Evolutionary conservation across 768 basidiomycete species (phyloP).

Genomic region (Pholiota conissans): DNA sequence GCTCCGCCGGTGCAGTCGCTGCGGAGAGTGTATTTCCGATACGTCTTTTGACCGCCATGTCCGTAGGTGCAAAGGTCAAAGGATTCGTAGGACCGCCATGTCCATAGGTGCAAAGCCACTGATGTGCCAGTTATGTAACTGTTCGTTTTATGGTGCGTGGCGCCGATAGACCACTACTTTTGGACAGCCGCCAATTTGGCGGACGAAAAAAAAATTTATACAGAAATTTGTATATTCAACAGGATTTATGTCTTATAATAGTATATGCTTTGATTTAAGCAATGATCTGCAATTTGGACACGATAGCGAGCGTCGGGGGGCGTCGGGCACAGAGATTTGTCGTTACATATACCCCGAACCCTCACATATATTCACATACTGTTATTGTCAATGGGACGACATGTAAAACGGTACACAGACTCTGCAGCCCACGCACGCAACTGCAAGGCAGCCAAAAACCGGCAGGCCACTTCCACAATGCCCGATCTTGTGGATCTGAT

Average conservation of each 20-base stretch:
- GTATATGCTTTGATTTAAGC: neutral
- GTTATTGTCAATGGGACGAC: neutral
- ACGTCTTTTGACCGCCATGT: too few species aligned
- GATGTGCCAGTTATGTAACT: too few species aligned
- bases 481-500: neutral
- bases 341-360: too few species aligned
- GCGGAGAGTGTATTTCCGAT: too few species aligned
- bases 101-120: too few species aligned
- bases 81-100: too few species aligned
- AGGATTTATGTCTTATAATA: neutral
- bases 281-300: too few species aligned
- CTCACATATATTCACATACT: neutral
- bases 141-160: neutral
- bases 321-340: too few species aligned
- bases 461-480: neutral
- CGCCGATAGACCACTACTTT: neutral
- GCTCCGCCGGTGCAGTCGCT: too few species aligned
- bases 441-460: neutral
- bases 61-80: too few species aligned
- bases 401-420: neutral
- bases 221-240: neutral
- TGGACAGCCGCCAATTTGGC: neutral
- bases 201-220: neutral
- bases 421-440: neutral
- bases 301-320: neutral